A percentile compares a stretch with the other conserved stretches of the same genome.
Evolutionary conservation across 345 rosid species (phyloP).

Genomic region (Salix purpurea): DNA sequence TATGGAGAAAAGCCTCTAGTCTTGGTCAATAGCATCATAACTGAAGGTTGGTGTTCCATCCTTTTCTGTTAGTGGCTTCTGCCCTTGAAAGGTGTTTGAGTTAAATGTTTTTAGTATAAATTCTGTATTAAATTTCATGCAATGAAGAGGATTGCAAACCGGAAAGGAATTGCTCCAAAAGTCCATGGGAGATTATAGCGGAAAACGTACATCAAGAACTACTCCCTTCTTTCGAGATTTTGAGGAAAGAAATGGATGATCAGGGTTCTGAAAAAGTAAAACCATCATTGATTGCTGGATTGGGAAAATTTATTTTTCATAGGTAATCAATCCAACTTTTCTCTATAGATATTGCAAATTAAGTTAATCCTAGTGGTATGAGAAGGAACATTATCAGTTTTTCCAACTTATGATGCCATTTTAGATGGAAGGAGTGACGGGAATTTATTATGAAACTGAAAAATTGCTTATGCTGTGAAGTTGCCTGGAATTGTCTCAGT

Average conservation of each 20-base stretch:
- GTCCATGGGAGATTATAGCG: slow-evolving; percentile 40
- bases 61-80: background rate
- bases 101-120: no score
- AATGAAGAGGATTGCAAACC: slow-evolving; percentile 17
- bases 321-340: slow-evolving; percentile 31
- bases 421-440: no score
- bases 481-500: background rate
- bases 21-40: slow-evolving; percentile 27
- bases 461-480: background rate
- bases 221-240: slow-evolving; percentile 30
- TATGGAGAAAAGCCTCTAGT: slow-evolving; percentile 30
- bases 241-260: slow-evolving; percentile 26
- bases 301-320: slow-evolving; percentile 47
- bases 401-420: no score
- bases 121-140: background rate
- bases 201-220: slow-evolving; percentile 48
- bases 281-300: slow-evolving; percentile 48
- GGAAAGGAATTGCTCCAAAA: slow-evolving; percentile 10
- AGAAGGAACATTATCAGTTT: no score
- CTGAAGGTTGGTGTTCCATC: slow-evolving; percentile 25
- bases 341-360: background rate
- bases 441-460: background rate
- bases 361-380: background rate
- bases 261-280: slow-evolving; percentile 21
- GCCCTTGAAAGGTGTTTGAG: background rate